These are phyloP conservation scores for Hansenula sp. DNA, from an alignment of 1,139 yeast species.

Conservation along the genomic window DNA sequence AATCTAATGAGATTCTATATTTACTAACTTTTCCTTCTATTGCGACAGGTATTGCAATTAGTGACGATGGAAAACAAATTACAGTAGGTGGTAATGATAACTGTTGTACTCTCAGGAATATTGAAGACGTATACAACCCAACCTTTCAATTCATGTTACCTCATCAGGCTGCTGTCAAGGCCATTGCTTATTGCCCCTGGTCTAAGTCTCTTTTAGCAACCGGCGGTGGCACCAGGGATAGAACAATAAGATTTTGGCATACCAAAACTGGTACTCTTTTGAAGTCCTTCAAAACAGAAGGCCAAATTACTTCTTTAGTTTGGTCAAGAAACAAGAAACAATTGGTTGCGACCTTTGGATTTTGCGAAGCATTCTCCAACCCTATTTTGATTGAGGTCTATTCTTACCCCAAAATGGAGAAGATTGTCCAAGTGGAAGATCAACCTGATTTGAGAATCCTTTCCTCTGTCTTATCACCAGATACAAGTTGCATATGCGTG, in stretches of 20 bases:
- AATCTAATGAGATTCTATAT: too few species aligned
- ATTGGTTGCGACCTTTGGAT: conserved; percentile 78
- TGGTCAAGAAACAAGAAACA: conserved; percentile 71
- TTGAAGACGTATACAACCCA: conserved; percentile 39
- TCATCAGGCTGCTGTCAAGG: conserved; percentile 80
- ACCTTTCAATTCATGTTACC: conserved; percentile 41
- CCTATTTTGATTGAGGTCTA: conserved; percentile 52
- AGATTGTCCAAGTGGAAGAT: conserved; percentile 48
- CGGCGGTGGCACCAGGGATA: conserved; percentile 80
- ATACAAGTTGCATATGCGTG: conserved; percentile 55
- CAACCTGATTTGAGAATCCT: conserved; percentile 52
- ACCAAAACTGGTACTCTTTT: conserved; percentile 69
- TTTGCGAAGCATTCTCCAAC: conserved; percentile 44
- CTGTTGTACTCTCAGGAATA: conserved; percentile 64
- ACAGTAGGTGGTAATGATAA: conserved; percentile 79
- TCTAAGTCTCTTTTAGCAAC: conserved; percentile 69
- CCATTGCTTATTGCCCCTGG: conserved; percentile 79
- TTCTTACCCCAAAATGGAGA: conserved; percentile 60
- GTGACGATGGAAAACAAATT: conserved; percentile 41
- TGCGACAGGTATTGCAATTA: conserved; percentile 49
- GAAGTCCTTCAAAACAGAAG: conserved; percentile 49
- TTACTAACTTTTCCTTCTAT: conserved; percentile 11
- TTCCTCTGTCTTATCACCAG: conserved; percentile 66
- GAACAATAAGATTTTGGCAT: conserved; percentile 77
- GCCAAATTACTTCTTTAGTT: conserved; percentile 73